phyloP scores from a whole-genome alignment of 208 protist genomes.

The Leishmania tropica region DNA sequence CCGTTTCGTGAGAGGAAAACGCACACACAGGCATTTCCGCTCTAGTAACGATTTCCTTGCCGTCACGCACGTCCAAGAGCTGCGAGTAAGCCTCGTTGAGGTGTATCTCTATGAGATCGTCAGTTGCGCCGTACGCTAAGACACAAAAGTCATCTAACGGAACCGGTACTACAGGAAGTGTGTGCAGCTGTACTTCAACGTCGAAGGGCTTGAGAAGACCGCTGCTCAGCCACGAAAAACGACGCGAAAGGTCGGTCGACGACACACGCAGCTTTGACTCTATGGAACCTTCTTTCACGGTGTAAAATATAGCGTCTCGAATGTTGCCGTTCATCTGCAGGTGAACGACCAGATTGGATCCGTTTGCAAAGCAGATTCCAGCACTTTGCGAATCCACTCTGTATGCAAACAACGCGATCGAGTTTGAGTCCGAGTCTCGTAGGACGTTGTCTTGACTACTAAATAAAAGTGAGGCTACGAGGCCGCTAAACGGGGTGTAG shows the following conservation, averaged over 20 bases:
- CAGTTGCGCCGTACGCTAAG: conserved; percentile 12
- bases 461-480: conserved; percentile 38
- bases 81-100: conserved; percentile 16
- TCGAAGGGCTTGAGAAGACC: conserved; percentile 13
- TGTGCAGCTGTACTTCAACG: conserved; percentile 33
- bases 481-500: conserved; percentile 29
- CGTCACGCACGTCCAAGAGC: conserved; percentile 19
- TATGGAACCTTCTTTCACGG: conserved; percentile 1
- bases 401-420: conserved; percentile 38
- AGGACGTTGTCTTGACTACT: conserved; percentile 12
- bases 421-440: conserved; percentile 22
- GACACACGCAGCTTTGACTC: conserved; percentile 22
- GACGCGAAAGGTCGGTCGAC: conserved; percentile 14
- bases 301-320: conserved; percentile 17
- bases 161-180: conserved; percentile 17
- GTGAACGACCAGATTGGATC: conserved; percentile 23
- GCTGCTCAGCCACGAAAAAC: conserved; percentile 32
- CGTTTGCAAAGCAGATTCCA: conserved; percentile 32
- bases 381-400: conserved; percentile 19
- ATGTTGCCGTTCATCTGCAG: conserved; percentile 21
- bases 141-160: conserved; percentile 27
- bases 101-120: conserved; percentile 20
- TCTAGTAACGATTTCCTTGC: conserved; percentile 25
- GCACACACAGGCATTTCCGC: conserved; percentile 4
- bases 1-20: conserved; percentile 3